phyloP scores from a whole-genome alignment of 305 asterid genomes.

The Fraxinus dipetala region DNA sequence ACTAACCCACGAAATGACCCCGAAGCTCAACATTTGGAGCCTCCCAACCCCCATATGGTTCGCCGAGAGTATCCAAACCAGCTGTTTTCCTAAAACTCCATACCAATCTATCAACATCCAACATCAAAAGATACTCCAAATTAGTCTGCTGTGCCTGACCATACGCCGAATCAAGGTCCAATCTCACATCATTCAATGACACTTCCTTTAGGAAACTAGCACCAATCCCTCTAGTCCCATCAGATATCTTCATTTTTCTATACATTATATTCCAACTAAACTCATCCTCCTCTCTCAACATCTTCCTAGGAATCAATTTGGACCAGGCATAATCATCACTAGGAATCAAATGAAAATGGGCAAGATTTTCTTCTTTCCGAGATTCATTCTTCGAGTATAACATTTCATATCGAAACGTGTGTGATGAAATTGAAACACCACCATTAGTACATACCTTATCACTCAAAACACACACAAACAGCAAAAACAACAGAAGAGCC shows the following conservation, averaged over 20 bases:
- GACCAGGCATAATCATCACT: constrained; percentile 65
- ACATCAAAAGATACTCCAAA: constrained; percentile 79
- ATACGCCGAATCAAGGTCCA: constrained; percentile 59
- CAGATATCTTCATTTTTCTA: constrained; percentile 41
- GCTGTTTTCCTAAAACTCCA: constrained; percentile 90
- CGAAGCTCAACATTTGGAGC: constrained; percentile 67
- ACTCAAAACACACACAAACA: constrained; percentile 38
- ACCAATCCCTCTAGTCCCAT: constrained; percentile 24
- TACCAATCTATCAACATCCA: constrained; percentile 76
- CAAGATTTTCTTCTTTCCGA: constrained; percentile 43
- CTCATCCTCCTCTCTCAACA: constrained; percentile 59
- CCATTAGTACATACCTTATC: constrained; percentile 63
- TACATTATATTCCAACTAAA: constrained; percentile 48
- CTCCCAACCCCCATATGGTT: constrained; percentile 97
- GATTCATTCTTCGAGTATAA: constrained; percentile 49
- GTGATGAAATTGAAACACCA: constrained; percentile 48
- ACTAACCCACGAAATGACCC: constrained; percentile 95
- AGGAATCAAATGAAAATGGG: constrained; percentile 62
- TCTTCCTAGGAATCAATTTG: constrained; percentile 66
- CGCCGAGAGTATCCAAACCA: constrained; percentile 58
- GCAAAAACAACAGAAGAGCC: constrained; percentile 32
- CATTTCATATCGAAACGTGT: constrained; percentile 54
- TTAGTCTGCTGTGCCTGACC: constrained; percentile 90
- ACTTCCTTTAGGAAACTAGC: constrained; percentile 56
- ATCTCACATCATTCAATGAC: constrained; percentile 66